These are phyloP conservation scores for Plasmodium fragile DNA, from an alignment of 169 alveolate species.

Conservation along the genomic window DNA sequence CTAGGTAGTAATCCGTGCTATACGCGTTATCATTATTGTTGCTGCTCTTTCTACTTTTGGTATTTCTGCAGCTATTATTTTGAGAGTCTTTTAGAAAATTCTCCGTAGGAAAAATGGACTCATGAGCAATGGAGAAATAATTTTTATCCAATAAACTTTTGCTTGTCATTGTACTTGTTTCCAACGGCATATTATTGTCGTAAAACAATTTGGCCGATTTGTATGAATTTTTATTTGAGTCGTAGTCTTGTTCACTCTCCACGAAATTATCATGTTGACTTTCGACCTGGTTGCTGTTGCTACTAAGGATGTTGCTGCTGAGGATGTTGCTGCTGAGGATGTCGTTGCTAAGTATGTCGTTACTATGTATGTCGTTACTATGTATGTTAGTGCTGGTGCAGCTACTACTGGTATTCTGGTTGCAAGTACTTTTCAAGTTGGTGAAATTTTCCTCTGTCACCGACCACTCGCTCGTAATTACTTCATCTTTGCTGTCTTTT, in stretches of 20 bases:
- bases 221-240: not conserved
- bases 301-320: not conserved
- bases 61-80: not conserved
- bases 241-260: not conserved
- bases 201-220: slow-evolving; percentile 33
- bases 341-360: not conserved
- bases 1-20: not conserved
- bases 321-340: not conserved
- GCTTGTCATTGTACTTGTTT: not conserved
- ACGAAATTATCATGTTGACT: not conserved
- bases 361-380: not conserved
- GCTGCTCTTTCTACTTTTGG: not conserved
- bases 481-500: slow-evolving; percentile 18
- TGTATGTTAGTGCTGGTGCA: not conserved
- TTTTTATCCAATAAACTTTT: slow-evolving; percentile 7
- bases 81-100: not conserved
- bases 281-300: not conserved
- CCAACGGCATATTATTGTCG: not conserved
- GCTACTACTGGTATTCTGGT: not conserved
- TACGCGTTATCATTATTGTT: not conserved
- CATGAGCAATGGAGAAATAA: not conserved
- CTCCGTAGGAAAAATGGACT: not conserved
- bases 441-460: not conserved
- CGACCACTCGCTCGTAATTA: not conserved
- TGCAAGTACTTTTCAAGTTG: not conserved